phyloP scores from a whole-genome alignment of 2,329 filamentous ascomycete species.

The Diplodia corticola region DNA sequence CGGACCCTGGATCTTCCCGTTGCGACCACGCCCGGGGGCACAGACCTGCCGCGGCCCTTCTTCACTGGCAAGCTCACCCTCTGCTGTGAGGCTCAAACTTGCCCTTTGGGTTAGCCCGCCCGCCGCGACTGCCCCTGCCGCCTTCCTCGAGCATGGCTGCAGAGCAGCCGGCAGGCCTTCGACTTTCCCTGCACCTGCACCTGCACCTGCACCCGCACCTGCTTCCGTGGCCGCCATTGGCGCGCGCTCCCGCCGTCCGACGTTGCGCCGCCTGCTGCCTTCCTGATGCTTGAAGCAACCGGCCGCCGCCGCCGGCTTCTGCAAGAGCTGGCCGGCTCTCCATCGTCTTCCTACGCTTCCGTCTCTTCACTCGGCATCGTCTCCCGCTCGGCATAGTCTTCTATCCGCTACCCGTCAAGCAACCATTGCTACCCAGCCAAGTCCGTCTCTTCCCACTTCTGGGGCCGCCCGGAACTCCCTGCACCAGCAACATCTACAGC shows the following conservation, averaged over 20 bases:
- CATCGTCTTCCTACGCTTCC: neutral
- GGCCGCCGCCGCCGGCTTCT: neutral
- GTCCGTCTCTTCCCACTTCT: neutral
- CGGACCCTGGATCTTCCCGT: constrained; percentile 11
- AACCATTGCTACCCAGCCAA: constrained; percentile 1
- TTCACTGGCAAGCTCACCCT: too few relatives aligned
- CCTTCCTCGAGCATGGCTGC: neutral
- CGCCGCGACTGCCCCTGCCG: neutral
- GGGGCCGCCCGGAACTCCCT: too few relatives aligned
- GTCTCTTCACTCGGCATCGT: neutral
- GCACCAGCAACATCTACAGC: too few relatives aligned
- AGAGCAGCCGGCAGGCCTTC: too few relatives aligned
- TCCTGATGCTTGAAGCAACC: neutral
- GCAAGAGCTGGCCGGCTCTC: too few relatives aligned
- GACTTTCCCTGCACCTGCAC: too few relatives aligned
- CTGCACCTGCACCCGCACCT: too few relatives aligned
- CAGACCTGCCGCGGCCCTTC: neutral
- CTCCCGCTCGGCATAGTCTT: neutral
- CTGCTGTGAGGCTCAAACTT: too few relatives aligned
- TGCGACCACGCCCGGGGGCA: neutral
- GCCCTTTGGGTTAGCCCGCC: neutral
- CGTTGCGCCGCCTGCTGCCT: neutral
- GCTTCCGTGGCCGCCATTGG: too few relatives aligned
- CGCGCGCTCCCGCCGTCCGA: too few relatives aligned
- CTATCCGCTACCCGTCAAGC: neutral